phyloP scores from a whole-genome alignment of 257 asterid genomes.

The Solanum verrucosum region DNA sequence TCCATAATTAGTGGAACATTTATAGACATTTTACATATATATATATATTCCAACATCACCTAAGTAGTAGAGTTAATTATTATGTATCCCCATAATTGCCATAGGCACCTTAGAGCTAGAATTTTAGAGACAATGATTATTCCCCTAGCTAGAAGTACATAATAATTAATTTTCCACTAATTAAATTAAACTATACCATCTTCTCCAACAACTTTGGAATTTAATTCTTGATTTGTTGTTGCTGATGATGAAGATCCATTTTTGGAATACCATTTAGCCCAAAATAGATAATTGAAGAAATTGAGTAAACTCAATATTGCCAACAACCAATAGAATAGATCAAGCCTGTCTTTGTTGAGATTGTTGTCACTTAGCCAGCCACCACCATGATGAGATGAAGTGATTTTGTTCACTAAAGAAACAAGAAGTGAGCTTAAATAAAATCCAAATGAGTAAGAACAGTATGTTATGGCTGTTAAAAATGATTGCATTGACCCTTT shows the following conservation, averaged over 20 bases:
- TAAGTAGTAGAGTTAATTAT: background rate
- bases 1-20: background rate
- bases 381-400: slow-evolving; percentile 27
- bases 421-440: slow-evolving; percentile 73
- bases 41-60: background rate
- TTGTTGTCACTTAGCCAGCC: slow-evolving; percentile 74
- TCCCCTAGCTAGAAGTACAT: background rate
- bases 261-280: slow-evolving; percentile 56
- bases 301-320: slow-evolving; percentile 62
- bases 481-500: slow-evolving; percentile 62
- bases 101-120: background rate
- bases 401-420: slow-evolving; percentile 60
- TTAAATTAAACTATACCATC: slow-evolving; percentile 8
- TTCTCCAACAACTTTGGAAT: slow-evolving; percentile 36
- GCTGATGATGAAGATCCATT: slow-evolving; percentile 7
- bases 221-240: background rate
- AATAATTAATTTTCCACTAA: background rate
- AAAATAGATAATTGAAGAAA: slow-evolving; percentile 65
- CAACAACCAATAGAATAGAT: slow-evolving; percentile 64
- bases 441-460: slow-evolving; percentile 86
- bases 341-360: slow-evolving; percentile 70
- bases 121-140: background rate
- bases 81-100: background rate
- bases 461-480: slow-evolving; percentile 70
- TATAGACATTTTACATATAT: background rate